Conservation (phyloP, 306 rosid genomes). For the Fagus sylvatica region DNA sequence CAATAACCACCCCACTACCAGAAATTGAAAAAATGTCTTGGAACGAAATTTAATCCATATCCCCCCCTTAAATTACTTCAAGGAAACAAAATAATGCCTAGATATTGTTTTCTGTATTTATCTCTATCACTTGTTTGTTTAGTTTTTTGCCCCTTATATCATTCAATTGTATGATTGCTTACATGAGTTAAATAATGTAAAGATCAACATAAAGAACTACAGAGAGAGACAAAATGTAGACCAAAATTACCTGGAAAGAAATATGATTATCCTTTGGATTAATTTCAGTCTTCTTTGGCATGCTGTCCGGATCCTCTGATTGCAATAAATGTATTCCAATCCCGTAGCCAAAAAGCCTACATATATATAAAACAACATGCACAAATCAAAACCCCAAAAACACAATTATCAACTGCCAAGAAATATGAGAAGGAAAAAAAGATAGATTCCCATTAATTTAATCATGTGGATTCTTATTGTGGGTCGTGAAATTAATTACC, state of each 20-base stretch:
- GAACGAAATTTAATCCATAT: too few species aligned
- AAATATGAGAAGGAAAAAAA: background rate
- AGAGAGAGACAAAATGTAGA: background rate
- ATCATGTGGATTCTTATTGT: background rate
- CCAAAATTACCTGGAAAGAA: constrained; percentile 72
- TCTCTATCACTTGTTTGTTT: background rate
- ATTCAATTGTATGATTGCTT: too few species aligned
- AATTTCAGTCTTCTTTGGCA: constrained; percentile 59
- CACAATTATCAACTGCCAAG: background rate
- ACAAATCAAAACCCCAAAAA: background rate
- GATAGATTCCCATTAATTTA: background rate
- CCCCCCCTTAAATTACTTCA: too few species aligned
- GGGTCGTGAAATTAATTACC: constrained; percentile 43
- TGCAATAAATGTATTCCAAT: constrained; percentile 87
- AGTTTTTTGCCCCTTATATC: background rate
- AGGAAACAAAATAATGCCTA: background rate
- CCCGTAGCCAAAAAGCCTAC: constrained; percentile 81
- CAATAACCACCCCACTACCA: too few species aligned
- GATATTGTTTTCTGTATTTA: background rate
- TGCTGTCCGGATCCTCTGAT: constrained; percentile 50
- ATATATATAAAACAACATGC: background rate
- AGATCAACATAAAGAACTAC: too few species aligned
- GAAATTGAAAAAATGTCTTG: too few species aligned
- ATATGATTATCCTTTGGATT: constrained; percentile 95
- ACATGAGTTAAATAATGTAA: background rate